Evolutionary conservation across 805 yeast genomes (phyloP).

Genomic region (Jamesozyma lodderae): DNA sequence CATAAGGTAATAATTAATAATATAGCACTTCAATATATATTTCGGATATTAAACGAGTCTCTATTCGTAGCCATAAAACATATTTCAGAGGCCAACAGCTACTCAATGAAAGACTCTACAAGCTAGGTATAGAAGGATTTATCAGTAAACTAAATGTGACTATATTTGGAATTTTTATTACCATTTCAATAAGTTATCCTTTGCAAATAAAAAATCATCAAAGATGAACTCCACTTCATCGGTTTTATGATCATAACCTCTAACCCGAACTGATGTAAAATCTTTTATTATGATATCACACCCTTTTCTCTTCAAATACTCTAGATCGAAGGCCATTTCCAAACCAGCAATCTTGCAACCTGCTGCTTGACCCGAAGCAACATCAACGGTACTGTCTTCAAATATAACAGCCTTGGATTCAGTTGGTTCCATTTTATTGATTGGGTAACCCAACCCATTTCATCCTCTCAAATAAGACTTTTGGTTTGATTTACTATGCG

Average conservation of each 20-base stretch:
- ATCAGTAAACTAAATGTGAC: too few relatives aligned
- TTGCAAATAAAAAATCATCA: slow-evolving; percentile 32
- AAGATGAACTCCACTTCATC: slow-evolving; percentile 33
- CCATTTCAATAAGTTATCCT: slow-evolving; percentile 30
- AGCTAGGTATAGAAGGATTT: too few relatives aligned
- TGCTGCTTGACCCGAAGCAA: slow-evolving; percentile 72
- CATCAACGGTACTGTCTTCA: slow-evolving; percentile 87
- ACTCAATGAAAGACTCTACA: too few relatives aligned
- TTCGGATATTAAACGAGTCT: too few relatives aligned
- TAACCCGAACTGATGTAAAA: slow-evolving; percentile 51
- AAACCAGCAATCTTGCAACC: slow-evolving; percentile 79
- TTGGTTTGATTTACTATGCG: slow-evolving; percentile 77
- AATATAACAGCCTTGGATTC: slow-evolving; percentile 50
- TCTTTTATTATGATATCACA: slow-evolving; percentile 76
- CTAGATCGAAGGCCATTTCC: slow-evolving; percentile 68
- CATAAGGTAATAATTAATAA: too few relatives aligned
- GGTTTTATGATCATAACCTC: slow-evolving; percentile 39
- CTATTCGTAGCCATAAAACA: too few relatives aligned
- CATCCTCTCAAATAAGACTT: slow-evolving; percentile 63
- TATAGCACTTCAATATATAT: too few relatives aligned
- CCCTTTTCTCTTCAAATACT: slow-evolving; percentile 61
- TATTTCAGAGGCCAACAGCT: too few relatives aligned
- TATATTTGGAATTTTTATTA: too few relatives aligned
- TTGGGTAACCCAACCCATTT: slow-evolving; percentile 31
- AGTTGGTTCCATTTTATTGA: slow-evolving; percentile 30